These are phyloP conservation scores for Rhizopus microsporus DNA, from an alignment of 371 early-diverging fungal species.

Conservation along the genomic window DNA sequence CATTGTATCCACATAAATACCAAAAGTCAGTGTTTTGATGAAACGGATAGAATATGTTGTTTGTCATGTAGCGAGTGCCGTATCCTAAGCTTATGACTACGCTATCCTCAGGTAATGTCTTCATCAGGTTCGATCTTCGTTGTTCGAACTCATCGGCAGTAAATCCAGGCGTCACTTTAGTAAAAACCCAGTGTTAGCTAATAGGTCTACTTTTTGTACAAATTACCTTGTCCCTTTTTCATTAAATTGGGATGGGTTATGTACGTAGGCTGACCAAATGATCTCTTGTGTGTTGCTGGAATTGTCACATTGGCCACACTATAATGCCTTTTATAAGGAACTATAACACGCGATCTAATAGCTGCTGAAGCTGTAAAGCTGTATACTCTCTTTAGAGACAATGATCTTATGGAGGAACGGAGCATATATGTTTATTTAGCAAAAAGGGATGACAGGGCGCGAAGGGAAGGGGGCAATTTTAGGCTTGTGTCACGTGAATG, in stretches of 20 bases:
- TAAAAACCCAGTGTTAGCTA: neutral
- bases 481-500: slow-evolving; percentile 3
- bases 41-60: slow-evolving; percentile 94
- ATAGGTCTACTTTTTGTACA: neutral
- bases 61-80: slow-evolving; percentile 82
- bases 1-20: slow-evolving; percentile 88
- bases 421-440: too few relatives aligned
- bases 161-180: slow-evolving; percentile 81
- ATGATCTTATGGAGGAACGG: too few relatives aligned
- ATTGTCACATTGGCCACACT: slow-evolving; percentile 12
- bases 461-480: neutral
- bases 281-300: slow-evolving; percentile 42
- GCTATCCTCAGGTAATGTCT: slow-evolving; percentile 62
- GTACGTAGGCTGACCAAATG: slow-evolving; percentile 74
- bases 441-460: too few relatives aligned
- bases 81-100: slow-evolving; percentile 77
- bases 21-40: slow-evolving; percentile 91
- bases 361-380: too few relatives aligned
- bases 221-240: slow-evolving; percentile 66
- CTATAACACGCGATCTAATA: neutral
- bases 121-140: slow-evolving; percentile 70
- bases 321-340: slow-evolving; percentile 4
- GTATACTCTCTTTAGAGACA: too few relatives aligned
- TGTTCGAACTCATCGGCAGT: slow-evolving; percentile 69
- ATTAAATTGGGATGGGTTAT: slow-evolving; percentile 82